Evolutionary conservation across 495 filamentous ascomycete genomes (phyloP).

Genomic region (Daldinia vernicosa): DNA sequence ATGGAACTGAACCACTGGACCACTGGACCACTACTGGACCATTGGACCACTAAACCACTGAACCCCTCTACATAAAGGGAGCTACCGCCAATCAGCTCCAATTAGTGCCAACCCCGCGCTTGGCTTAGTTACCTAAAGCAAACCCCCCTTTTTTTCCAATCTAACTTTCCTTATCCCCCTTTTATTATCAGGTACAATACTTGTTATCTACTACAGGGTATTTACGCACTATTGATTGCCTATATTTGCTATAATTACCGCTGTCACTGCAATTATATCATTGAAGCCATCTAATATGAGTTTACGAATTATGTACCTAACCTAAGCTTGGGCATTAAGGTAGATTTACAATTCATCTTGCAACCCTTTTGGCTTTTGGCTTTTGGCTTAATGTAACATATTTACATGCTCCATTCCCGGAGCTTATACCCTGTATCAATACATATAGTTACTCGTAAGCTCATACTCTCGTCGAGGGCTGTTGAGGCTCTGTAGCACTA

Average conservation of each 20-base stretch:
- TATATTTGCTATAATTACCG: neutral
- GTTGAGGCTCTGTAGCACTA: conserved; percentile 25
- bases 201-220: neutral
- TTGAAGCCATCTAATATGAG: neutral
- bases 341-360: neutral
- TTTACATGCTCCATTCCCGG: conserved; percentile 38
- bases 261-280: neutral
- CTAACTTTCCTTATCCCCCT: neutral
- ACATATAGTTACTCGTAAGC: conserved; percentile 3
- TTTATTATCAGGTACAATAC: too few relatives aligned
- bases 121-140: conserved; percentile 11
- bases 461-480: conserved; percentile 37
- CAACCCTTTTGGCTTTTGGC: conserved; percentile 7
- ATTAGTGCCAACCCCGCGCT: conserved; percentile 31
- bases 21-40: neutral
- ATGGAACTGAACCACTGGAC: conserved; percentile 19
- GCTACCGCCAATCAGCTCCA: conserved; percentile 33
- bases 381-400: conserved; percentile 31
- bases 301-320: neutral
- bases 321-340: neutral
- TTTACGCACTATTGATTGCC: neutral
- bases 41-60: conserved; percentile 4
- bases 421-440: conserved; percentile 22
- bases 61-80: conserved; percentile 23
- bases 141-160: conserved; percentile 13